phyloP scores from a whole-genome alignment of 164 flowering plant species.

The Stephania cephalantha region DNA sequence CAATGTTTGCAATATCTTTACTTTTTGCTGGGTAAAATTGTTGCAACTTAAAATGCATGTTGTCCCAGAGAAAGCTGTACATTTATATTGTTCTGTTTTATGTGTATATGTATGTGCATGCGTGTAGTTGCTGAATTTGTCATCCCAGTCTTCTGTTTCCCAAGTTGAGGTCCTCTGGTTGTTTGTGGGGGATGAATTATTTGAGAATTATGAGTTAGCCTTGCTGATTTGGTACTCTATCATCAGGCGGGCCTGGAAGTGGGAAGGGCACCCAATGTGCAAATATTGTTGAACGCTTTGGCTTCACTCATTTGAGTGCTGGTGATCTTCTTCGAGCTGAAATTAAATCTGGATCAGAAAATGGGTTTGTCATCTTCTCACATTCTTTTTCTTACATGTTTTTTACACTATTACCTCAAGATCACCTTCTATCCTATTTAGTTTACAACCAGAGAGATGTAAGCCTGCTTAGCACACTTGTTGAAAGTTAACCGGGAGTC shows the following conservation, averaged over 20 bases:
- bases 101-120: neutral
- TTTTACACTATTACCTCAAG: neutral
- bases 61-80: too few relatives aligned
- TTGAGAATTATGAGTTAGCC: neutral
- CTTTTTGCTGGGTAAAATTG: too few relatives aligned
- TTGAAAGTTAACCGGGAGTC: neutral
- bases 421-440: neutral
- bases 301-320: slow-evolving; percentile 96
- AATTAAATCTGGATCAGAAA: slow-evolving; percentile 86
- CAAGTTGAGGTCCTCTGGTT: neutral
- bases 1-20: too few relatives aligned
- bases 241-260: slow-evolving; percentile 94
- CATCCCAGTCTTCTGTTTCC: neutral
- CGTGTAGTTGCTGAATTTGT: neutral
- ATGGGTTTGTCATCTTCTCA: slow-evolving; percentile 50
- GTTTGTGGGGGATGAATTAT: neutral
- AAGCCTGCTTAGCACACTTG: neutral
- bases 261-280: slow-evolving; percentile 97
- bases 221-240: neutral
- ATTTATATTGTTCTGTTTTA: neutral
- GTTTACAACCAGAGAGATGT: neutral
- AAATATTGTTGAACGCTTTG: slow-evolving; percentile 74
- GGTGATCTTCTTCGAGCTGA: slow-evolving; percentile 97
- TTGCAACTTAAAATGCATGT: too few relatives aligned
- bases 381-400: neutral